phyloP scores from a whole-genome alignment of 2,329 filamentous ascomycete genomes.

The Talaromyces sp. region DNA sequence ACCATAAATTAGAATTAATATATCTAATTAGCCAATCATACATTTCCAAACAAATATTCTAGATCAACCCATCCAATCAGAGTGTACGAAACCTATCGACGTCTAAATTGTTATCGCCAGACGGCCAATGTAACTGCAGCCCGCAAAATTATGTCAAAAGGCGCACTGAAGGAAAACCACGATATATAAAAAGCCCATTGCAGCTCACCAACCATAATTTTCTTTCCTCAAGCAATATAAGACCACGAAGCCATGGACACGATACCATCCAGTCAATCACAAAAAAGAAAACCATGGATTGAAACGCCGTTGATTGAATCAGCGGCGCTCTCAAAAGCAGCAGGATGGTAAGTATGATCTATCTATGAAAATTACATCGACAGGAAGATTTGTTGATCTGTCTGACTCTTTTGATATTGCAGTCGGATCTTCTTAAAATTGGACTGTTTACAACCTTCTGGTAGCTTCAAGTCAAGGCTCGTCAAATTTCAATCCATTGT shows the following conservation, averaged over 20 bases:
- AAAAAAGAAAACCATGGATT: constrained; percentile 35
- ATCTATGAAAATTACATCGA: neutral
- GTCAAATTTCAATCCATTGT: neutral
- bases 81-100: neutral
- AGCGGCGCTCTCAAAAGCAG: constrained; percentile 32
- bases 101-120: neutral
- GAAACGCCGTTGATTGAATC: constrained; percentile 41
- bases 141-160: neutral
- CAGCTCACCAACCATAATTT: neutral
- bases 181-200: neutral
- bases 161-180: neutral
- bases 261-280: neutral
- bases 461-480: constrained; percentile 73
- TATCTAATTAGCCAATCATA: neutral
- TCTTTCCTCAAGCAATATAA: too few species aligned
- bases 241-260: neutral
- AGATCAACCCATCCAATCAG: neutral
- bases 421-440: constrained; percentile 78
- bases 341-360: constrained; percentile 34
- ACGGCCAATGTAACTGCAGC: too few species aligned
- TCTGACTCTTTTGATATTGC: neutral
- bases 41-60: neutral
- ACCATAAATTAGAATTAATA: neutral
- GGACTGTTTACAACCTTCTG: constrained; percentile 74
- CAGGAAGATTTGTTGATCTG: neutral